phyloP scores from a whole-genome alignment of 2,329 filamentous ascomycete genomes.

The Xylaria multiplex region DNA sequence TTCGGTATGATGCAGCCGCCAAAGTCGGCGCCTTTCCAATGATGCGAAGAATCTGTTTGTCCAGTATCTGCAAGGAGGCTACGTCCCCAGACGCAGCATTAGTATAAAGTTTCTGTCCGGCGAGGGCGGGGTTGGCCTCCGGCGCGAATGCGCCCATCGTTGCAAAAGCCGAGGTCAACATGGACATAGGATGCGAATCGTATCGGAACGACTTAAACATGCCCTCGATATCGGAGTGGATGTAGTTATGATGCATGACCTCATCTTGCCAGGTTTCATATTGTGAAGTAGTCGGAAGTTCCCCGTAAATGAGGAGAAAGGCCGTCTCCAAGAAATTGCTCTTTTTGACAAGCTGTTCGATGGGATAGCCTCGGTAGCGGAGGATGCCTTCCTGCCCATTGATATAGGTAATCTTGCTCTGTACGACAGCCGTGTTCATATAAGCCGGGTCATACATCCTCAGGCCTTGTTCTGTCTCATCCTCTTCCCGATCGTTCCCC shows the following conservation, averaged over 20 bases:
- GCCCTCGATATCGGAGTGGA: constrained; percentile 60
- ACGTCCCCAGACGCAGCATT: constrained; percentile 55
- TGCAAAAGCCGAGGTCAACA: constrained; percentile 61
- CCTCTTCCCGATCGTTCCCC: constrained; percentile 53
- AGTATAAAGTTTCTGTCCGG: constrained; percentile 61
- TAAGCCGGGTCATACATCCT: constrained; percentile 62
- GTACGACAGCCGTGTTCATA: constrained; percentile 63
- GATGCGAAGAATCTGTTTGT: constrained; percentile 63
- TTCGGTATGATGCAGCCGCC: constrained; percentile 62
- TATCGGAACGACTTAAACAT: constrained; percentile 63
- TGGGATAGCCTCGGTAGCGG: constrained; percentile 63
- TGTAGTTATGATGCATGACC: constrained; percentile 62
- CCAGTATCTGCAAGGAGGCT: constrained; percentile 56
- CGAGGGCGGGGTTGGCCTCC: constrained; percentile 61
- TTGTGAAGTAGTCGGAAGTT: constrained; percentile 57
- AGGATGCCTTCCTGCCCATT: constrained; percentile 62
- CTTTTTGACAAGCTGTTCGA: constrained; percentile 61
- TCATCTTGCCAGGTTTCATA: constrained; percentile 56
- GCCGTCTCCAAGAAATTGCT: constrained; percentile 61
- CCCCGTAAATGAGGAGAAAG: constrained; percentile 62
- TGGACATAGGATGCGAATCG: constrained; percentile 64
- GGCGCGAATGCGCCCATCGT: constrained; percentile 61
- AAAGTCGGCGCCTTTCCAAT: constrained; percentile 63
- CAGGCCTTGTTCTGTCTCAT: constrained; percentile 61
- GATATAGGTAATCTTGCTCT: constrained; percentile 63